A percentile compares a stretch with the other conserved stretches of the same genome.
These are phyloP conservation scores for Dunaliella sp. DNA, from an alignment of 139 green algal species.

Conservation along the genomic window DNA sequence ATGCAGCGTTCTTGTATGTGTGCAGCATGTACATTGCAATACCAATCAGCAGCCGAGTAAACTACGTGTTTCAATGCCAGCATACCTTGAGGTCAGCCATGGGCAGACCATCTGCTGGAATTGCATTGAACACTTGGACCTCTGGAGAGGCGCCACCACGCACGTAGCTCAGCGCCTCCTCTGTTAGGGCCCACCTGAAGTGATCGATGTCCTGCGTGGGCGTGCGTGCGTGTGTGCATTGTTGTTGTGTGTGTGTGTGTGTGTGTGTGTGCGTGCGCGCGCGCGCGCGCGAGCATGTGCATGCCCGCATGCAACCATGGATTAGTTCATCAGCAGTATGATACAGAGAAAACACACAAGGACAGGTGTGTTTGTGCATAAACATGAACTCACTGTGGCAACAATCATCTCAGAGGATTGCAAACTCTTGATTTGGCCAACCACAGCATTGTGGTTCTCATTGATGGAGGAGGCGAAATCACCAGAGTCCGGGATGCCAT, in stretches of 20 bases:
- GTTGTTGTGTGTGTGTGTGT: no score
- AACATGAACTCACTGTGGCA: not conserved
- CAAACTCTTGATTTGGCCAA: conserved; percentile 85
- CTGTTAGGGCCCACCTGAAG: conserved; percentile 69
- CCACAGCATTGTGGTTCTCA: conserved; percentile 73
- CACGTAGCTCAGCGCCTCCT: conserved; percentile 73
- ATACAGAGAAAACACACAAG: not conserved
- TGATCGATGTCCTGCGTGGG: conserved; percentile 75
- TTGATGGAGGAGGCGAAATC: conserved; percentile 49
- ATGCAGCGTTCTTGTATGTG: no score
- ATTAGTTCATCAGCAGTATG: not conserved
- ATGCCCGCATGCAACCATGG: not conserved
- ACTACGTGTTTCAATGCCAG: not conserved
- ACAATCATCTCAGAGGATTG: conserved; percentile 73
- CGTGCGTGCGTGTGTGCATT: no score
- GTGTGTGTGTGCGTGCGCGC: not conserved
- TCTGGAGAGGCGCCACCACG: conserved; percentile 77
- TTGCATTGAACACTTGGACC: conserved; percentile 75
- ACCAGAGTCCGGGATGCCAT: conserved; percentile 68
- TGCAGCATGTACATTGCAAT: no score
- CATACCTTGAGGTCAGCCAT: conserved; percentile 75
- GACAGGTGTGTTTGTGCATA: not conserved
- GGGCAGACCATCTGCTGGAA: conserved; percentile 69
- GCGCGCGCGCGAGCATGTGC: not conserved
- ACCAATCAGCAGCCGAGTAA: no score